These are phyloP conservation scores for Podospora pseudopauciseta DNA, from an alignment of 495 filamentous ascomycete species.

Conservation along the genomic window DNA sequence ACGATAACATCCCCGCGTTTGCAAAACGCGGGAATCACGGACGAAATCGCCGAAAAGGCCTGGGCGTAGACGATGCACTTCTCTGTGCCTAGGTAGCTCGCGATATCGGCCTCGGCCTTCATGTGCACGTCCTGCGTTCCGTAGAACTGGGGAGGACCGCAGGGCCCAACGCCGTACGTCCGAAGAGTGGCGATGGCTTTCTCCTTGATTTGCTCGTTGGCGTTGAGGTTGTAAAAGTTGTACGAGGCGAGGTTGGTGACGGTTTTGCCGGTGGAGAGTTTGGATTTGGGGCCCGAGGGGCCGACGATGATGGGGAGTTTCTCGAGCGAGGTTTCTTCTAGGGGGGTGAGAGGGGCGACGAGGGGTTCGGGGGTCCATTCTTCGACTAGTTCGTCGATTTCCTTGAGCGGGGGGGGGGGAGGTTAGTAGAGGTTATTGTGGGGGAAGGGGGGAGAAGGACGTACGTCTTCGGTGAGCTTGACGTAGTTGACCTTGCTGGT, in stretches of 20 bases:
- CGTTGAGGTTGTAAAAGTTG: conserved; percentile 96
- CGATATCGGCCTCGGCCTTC: conserved; percentile 92
- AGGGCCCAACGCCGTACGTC: conserved; percentile 93
- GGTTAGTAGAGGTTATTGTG: neutral
- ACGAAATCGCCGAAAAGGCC: conserved; percentile 89
- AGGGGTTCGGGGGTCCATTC: conserved; percentile 96
- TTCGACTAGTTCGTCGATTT: conserved; percentile 95
- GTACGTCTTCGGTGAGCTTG: conserved; percentile 76
- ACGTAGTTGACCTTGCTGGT: conserved; percentile 84
- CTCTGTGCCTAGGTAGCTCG: conserved; percentile 76
- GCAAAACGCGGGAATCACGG: conserved; percentile 91
- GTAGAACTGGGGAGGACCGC: conserved; percentile 95
- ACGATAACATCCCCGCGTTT: conserved; percentile 98
- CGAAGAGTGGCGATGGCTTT: conserved; percentile 90
- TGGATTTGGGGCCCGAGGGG: conserved; percentile 84
- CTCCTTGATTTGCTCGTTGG: conserved; percentile 86
- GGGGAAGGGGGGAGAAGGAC: neutral
- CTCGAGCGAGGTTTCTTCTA: conserved; percentile 80
- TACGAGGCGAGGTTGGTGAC: conserved; percentile 89
- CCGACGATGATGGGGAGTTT: conserved; percentile 83
- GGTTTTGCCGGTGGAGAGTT: conserved; percentile 82
- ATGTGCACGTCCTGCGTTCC: conserved; percentile 98
- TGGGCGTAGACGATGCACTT: conserved; percentile 93
- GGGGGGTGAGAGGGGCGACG: conserved; percentile 62
- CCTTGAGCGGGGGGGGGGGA: conserved; percentile 38